Base-by-base conservation (phyloP, 441 rosid species). In the Bruguiera hainesii region DNA sequence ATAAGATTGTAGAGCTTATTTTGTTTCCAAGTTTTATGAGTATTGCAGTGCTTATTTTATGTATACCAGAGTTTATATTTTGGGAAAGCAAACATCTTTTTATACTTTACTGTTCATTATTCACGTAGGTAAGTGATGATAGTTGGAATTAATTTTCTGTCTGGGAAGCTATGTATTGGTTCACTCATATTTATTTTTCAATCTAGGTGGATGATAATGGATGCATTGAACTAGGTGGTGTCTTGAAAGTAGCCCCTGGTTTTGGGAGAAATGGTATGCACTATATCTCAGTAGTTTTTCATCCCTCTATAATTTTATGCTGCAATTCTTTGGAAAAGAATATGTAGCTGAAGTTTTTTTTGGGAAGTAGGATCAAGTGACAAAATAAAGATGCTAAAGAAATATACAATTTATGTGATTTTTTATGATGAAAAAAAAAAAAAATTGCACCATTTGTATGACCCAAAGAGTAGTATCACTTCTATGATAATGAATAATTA, bases 121-220 rank as follows among this genome's bases (percentile, higher is more conserved):
- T 7, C 6, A 15, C 42, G 6, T 2, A 20, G 13, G 13, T 11
- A 28, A 57, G 29, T 42, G 20, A 26, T 57, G 25, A 19, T 60
- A 60, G 48, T 7, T 30, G 10, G 61, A n/a, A 30, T 37, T 20
- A 18, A 9, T 49, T 9, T 70, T 73, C 2, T 37, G 20, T 15
- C 30, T 63, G 61, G 64, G 7, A 33, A 53, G 19, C 29, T 21
- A 19, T 33, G 28, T 31, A 35, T 56, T 57, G 25, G 29, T 63
- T 72, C 66, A 63, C 59, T 61, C 39, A 15, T 11, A 21, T 13
- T 13, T 42, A 25, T 28, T 70, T 48, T 51, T 49, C 26, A 49
- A 61, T 64, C n/a, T 68, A 91, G 97, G 96, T 81, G 70, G 80
- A 87, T 70, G 28, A 64, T 61, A 11, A 39, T 70, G 93, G 97